A percentile compares a stretch with the other conserved stretches of the same genome.
phyloP scores from a whole-genome alignment of 129 eudicot species.

The Centella asiatica region DNA sequence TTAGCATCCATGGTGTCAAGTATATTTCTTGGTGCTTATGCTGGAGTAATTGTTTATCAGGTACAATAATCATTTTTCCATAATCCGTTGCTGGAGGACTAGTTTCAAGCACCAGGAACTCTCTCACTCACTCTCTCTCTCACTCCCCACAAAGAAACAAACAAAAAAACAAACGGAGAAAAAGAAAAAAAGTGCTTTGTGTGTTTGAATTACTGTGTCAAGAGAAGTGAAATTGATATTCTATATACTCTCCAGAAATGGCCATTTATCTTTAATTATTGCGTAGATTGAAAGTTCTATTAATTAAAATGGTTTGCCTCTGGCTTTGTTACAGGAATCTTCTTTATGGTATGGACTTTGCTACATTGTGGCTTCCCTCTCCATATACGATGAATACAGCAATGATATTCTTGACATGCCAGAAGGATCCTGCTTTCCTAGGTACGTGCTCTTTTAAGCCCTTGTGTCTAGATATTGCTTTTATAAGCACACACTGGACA shows the following conservation, averaged over 20 bases:
- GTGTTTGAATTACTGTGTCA: no score
- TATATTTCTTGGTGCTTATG: constrained; percentile 70
- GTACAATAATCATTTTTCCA: constrained; percentile 19
- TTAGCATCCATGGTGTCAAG: constrained; percentile 72
- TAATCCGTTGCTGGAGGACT: neutral
- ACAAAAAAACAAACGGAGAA: no score
- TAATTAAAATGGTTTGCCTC: neutral
- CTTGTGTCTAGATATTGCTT: neutral
- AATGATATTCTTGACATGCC: constrained; percentile 90
- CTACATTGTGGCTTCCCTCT: constrained; percentile 70
- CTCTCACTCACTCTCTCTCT: no score
- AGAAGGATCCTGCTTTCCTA: constrained; percentile 96
- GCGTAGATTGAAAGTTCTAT: neutral
- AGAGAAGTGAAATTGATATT: no score
- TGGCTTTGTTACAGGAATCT: constrained; percentile 50
- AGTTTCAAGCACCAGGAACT: no score
- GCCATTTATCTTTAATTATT: neutral
- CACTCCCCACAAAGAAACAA: neutral
- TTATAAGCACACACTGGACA: neutral
- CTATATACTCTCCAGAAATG: no score
- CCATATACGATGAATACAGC: constrained; percentile 87
- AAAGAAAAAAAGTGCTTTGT: no score
- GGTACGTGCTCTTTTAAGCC: constrained; percentile 24
- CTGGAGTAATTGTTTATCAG: constrained; percentile 78
- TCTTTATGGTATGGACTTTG: constrained; percentile 75